Percentiles rank a stretch among this genome's conserved stretches.
These are phyloP conservation scores for Populus deltoides DNA, from an alignment of 345 rosid genomes.

Conservation along the genomic window DNA sequence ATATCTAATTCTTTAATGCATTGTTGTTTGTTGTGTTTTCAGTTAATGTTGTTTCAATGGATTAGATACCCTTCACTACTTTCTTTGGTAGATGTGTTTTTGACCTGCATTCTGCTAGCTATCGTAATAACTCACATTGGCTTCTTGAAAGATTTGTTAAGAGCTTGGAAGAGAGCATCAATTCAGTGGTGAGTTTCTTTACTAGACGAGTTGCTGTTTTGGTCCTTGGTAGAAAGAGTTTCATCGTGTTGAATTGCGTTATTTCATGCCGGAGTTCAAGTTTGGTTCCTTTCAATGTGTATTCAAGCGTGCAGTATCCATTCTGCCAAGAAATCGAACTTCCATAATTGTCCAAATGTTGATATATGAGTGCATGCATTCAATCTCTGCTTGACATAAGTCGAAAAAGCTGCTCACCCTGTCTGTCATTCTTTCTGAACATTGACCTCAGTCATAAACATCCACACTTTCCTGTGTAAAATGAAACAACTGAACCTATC, in stretches of 20 bases:
- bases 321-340: not conserved
- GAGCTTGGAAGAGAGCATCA: slow-evolving; percentile 30
- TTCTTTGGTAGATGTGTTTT: slow-evolving; percentile 22
- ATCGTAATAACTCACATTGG: slow-evolving; percentile 9
- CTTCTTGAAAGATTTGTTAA: slow-evolving; percentile 22
- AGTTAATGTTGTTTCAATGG: not conserved
- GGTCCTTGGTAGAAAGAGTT: not conserved
- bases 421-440: too few species aligned
- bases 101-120: slow-evolving; percentile 13
- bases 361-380: not conserved
- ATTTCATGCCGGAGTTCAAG: not conserved
- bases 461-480: too few species aligned
- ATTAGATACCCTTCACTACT: slow-evolving; percentile 12
- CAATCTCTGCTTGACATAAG: not conserved
- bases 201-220: not conserved
- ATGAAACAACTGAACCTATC: too few species aligned
- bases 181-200: slow-evolving; percentile 13
- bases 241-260: not conserved
- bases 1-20: not conserved
- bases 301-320: not conserved
- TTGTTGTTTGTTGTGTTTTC: not conserved
- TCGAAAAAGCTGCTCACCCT: too few species aligned
- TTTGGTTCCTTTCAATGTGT: not conserved
- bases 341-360: not conserved
- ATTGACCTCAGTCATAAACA: too few species aligned